Evolutionary conservation across 257 asterid genomes (phyloP).

Genomic region (Fraxinus quadrangulata): DNA sequence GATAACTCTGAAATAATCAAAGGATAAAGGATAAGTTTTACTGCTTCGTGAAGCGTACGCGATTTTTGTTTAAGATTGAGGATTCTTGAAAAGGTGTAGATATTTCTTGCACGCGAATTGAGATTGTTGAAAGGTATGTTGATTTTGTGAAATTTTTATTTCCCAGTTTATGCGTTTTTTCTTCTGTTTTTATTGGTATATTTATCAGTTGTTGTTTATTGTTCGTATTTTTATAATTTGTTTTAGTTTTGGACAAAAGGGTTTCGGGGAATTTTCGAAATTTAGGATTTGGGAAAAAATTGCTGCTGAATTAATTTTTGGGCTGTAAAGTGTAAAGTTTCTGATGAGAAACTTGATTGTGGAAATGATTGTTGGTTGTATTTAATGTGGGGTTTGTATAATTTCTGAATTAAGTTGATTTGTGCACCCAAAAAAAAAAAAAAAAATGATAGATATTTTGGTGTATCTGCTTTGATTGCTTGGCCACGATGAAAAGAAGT

Average conservation of each 20-base stretch:
- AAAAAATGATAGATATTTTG: too few relatives aligned
- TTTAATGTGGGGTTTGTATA: background rate
- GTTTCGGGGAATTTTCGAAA: background rate
- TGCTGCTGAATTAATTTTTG: background rate
- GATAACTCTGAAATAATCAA: background rate
- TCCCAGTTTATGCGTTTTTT: background rate
- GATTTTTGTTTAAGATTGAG: background rate
- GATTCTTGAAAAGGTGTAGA: background rate
- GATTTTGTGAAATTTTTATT: background rate
- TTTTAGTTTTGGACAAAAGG: background rate
- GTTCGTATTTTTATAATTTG: background rate
- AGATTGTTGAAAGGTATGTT: slow-evolving; percentile 33
- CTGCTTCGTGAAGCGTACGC: background rate
- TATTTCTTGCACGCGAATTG: slow-evolving; percentile 6
- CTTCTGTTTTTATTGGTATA: background rate
- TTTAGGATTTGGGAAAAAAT: background rate
- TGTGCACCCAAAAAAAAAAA: background rate
- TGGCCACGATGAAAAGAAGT: background rate
- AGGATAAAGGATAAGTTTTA: background rate
- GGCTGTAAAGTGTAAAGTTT: background rate
- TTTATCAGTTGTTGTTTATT: background rate
- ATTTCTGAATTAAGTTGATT: background rate
- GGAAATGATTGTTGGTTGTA: background rate
- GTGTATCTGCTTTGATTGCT: background rate
- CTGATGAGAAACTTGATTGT: background rate